Base-by-base conservation (phyloP, 2,329 filamentous ascomycete species). In the Dichotomopilus funicola region DNA sequence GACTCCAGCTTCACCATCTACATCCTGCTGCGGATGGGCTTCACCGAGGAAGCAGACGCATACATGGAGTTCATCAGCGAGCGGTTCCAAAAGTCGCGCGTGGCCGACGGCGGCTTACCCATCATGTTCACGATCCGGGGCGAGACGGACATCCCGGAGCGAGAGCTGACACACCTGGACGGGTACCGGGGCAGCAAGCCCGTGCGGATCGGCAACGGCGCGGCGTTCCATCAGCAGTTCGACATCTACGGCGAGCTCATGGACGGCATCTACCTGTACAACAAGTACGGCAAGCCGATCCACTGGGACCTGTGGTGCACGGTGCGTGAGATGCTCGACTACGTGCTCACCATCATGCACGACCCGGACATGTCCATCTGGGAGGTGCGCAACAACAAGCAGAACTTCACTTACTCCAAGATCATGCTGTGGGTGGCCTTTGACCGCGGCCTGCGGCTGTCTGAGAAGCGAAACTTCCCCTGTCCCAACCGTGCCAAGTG, bases 101-200 rank as follows among this genome's bases (percentile, higher is more conserved):
- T 73, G 6, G 67, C 77, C 1, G 79, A 85, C 49, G 81, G 82
- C 35, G 82, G 80, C 0, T 71, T 91, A 38, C 88, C 88, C 10
- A 88, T 91, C 65, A 91, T 91, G 87, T 90, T 91, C 66, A 88
- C 85, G 42, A 90, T 91, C 61, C 78, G 82, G 31, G 88, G 88
- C 47, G 83, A 83, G 45, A 89, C 86, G 1, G 83, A 89, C 41
- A 87, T 91, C 40, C 86, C 87, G 0, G 87, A 90, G 69, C 64
- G 77, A 38, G 86, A 87, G 60, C 76, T 90, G 5, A 69, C 75
- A 54, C 87, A 91, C 62, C 76, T 91, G 2, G 83, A 88, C 45
- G 88, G 88, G 2, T 90, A 91, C 66, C 77, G 82, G 51, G 79
- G 80, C 33, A 90, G 86, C 67, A 78, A 72, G 48, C 88, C 88